Evolutionary conservation across 1,139 yeast species (phyloP).

Genomic region (Kurtzmaniella quercitrusa): DNA sequence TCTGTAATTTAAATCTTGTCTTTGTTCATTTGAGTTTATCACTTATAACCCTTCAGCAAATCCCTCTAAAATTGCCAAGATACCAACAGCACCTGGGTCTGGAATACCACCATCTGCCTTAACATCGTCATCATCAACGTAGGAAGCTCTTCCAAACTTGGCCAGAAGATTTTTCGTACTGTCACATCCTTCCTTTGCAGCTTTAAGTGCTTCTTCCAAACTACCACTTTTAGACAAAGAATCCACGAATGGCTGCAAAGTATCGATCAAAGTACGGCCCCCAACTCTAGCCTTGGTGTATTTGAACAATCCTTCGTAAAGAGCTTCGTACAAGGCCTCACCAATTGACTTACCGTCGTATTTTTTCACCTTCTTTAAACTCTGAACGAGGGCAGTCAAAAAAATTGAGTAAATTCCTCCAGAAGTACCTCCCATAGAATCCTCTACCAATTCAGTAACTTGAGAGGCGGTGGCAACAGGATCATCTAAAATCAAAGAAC

Average conservation of each 20-base stretch:
- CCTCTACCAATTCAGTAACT: slow-evolving; percentile 74
- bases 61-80: slow-evolving; percentile 65
- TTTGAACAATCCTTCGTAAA: slow-evolving; percentile 47
- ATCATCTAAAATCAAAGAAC: slow-evolving; percentile 27
- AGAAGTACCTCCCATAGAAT: slow-evolving; percentile 94
- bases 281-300: slow-evolving; percentile 88
- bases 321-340: slow-evolving; percentile 29
- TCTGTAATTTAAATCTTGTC: too few relatives aligned
- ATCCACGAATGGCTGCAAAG: slow-evolving; percentile 81
- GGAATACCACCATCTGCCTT: slow-evolving; percentile 60
- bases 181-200: slow-evolving; percentile 75
- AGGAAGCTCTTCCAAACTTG: slow-evolving; percentile 89
- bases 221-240: slow-evolving; percentile 48
- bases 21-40: too few relatives aligned
- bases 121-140: slow-evolving; percentile 63
- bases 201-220: slow-evolving; percentile 55
- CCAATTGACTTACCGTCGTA: slow-evolving; percentile 29
- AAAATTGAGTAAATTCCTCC: slow-evolving; percentile 90
- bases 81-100: slow-evolving; percentile 91
- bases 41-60: slow-evolving; percentile 16
- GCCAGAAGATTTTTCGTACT: slow-evolving; percentile 72
- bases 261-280: slow-evolving; percentile 87
- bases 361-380: slow-evolving; percentile 18
- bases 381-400: slow-evolving; percentile 43
- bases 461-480: slow-evolving; percentile 45